phyloP scores from a whole-genome alignment of 805 yeast genomes.

The Metschnikowia bowlesiae region DNA sequence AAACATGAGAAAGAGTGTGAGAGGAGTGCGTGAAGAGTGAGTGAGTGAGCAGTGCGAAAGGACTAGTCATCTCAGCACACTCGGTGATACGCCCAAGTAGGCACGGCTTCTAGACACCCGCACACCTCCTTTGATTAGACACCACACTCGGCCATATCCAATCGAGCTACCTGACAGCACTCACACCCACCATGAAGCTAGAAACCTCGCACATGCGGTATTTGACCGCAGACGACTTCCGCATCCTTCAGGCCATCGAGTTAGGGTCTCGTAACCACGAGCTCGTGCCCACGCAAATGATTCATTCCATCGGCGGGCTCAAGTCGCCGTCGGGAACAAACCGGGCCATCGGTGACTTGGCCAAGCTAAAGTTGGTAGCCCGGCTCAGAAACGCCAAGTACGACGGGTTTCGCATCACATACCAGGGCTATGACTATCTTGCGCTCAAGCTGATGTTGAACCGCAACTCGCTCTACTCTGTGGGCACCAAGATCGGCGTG shows the following conservation, averaged over 20 bases:
- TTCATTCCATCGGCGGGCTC: slow-evolving; percentile 74
- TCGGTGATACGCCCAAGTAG: too few species aligned
- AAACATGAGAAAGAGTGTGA: slow-evolving; percentile 10
- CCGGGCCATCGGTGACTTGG: slow-evolving; percentile 76
- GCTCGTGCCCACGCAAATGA: slow-evolving; percentile 84
- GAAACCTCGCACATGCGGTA: slow-evolving; percentile 94
- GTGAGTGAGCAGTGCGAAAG: not conserved
- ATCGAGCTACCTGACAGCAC: too few species aligned
- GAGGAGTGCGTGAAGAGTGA: not conserved
- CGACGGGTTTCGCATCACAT: slow-evolving; percentile 89
- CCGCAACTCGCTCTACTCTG: slow-evolving; percentile 65
- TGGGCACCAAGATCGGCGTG: slow-evolving; percentile 88
- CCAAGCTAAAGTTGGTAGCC: slow-evolving; percentile 76
- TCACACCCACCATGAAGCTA: slow-evolving; percentile 59
- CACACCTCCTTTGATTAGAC: too few species aligned
- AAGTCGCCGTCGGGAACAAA: slow-evolving; percentile 73
- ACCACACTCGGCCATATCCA: not conserved
- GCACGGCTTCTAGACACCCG: too few species aligned
- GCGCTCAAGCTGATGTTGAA: slow-evolving; percentile 83
- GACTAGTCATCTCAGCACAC: too few species aligned
- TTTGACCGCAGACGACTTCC: slow-evolving; percentile 83
- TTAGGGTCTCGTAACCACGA: slow-evolving; percentile 91
- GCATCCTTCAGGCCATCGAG: slow-evolving; percentile 84
- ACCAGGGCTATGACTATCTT: slow-evolving; percentile 86
- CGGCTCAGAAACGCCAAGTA: slow-evolving; percentile 85